Evolutionary conservation across 345 rosid species (phyloP), one percentile per base, ranked within the genome.

Genomic region (Ailanthus altissimus): DNA sequence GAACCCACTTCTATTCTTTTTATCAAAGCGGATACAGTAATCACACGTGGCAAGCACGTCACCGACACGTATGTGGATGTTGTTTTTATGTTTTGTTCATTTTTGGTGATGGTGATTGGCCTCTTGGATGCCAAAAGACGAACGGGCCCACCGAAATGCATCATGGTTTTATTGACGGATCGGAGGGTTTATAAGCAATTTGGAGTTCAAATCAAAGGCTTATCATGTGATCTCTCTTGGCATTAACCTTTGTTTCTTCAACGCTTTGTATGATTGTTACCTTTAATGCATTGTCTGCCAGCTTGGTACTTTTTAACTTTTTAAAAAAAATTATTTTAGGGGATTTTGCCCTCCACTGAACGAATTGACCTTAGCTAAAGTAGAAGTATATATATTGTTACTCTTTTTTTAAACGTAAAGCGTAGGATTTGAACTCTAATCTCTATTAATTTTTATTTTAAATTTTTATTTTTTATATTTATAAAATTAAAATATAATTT

Each of bases 11-110:
- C 38, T 32, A 3, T 1, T 32, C 3, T 32, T 32, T 32, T 3
- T 3, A 32, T 32, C 38, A 32, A 1, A 3, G 0, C 77, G 68
- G 61, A 54, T 77, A 2, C 21, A 1, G 2, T 0, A 0, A 0
- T 6, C 72, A n/a, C 77, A 81, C 69, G 59, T 81, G 78, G 18
- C 15, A n/a, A 14, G 5, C 49, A 21, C 0, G n/a, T 21, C 73
- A 63, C 83, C 76, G 76, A 60, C 87, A 54, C 81, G 50, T 66
- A 56, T 51, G 59, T 47, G n/a, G 65, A 12, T 73, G 60, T 7
- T 47, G 62, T 21, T 21, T 54, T 77, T 81, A 54, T 28, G 49
- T 20, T 18, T 45, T 23, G 18, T 18, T 74, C 54, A 26, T 62
- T 45, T 12, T 71, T 58, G 40, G 80, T 49, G 80, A 75, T 14